A percentile compares a stretch with the other conserved stretches of the same genome.
These are phyloP conservation scores for Ophiostoma sp. DNA, from an alignment of 2,329 filamentous ascomycete genomes.

Conservation along the genomic window DNA sequence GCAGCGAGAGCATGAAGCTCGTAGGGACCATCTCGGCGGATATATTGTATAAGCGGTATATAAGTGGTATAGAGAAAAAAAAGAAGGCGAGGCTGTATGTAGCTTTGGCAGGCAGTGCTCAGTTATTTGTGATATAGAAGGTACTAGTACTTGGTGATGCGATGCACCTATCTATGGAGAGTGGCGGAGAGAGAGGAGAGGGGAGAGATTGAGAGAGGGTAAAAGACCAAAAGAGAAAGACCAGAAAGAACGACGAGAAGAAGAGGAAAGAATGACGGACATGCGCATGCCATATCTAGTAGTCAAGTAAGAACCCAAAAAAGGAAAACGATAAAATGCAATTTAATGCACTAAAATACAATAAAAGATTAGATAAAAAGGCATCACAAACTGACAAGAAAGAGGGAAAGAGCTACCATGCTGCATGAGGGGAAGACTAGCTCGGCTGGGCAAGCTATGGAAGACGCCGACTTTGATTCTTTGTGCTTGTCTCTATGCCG, in stretches of 20 bases:
- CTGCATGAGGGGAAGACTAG: neutral
- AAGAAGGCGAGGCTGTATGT: neutral
- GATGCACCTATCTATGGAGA: neutral
- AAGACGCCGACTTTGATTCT: neutral
- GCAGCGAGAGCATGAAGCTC: neutral
- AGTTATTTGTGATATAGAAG: neutral
- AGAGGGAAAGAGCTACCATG: neutral
- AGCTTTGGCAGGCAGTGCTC: neutral
- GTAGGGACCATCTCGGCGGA: neutral
- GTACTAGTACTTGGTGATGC: neutral
- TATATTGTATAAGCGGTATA: neutral
- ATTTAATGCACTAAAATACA: neutral
- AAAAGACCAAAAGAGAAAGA: neutral
- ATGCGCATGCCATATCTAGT: neutral
- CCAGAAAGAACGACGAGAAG: neutral
- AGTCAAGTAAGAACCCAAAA: neutral
- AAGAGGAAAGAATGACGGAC: neutral
- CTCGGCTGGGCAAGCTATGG: neutral
- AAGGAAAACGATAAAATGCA: neutral
- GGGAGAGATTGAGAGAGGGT: neutral
- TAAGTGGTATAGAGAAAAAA: neutral
- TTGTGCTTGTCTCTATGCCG: neutral
- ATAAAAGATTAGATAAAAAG: neutral
- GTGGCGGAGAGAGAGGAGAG: neutral
- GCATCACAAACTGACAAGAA: constrained; percentile 2